Evolutionary conservation across 805 yeast genomes (phyloP).

Genomic region (Barnettozyma vustinii): DNA sequence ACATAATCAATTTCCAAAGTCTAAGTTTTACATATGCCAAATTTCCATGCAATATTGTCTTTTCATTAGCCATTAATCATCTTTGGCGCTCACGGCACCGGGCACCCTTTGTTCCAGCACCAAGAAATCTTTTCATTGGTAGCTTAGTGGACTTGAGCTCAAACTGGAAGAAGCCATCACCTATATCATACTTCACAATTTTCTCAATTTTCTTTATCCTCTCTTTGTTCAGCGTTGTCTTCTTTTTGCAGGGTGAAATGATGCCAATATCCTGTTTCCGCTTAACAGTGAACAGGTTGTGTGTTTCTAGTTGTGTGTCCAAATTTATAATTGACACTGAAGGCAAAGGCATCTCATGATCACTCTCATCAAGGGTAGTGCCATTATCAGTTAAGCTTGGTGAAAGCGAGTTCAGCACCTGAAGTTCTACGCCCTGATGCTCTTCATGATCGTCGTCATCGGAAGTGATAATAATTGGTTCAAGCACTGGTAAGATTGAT

Average conservation of each 20-base stretch:
- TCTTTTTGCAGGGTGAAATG: background rate
- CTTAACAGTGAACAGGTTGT: background rate
- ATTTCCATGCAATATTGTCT: too few species aligned
- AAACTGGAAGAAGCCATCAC: conserved; percentile 1
- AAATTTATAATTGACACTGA: background rate
- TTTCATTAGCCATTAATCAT: too few species aligned
- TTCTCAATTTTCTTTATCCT: background rate
- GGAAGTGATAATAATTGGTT: background rate
- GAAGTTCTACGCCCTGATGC: background rate
- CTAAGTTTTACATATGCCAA: too few species aligned
- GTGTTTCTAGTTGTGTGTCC: background rate
- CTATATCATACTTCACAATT: background rate
- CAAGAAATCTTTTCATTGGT: background rate
- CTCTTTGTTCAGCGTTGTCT: background rate
- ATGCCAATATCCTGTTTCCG: background rate
- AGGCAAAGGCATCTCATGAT: background rate
- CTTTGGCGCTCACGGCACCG: too few species aligned
- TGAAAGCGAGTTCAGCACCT: background rate
- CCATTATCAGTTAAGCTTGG: background rate
- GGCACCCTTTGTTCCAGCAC: background rate
- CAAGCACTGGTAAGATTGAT: background rate
- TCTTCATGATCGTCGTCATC: background rate
- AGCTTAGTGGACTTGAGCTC: background rate
- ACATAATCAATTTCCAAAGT: too few species aligned
- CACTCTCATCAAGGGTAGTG: background rate